Evolutionary conservation across 805 yeast genomes (phyloP), one percentile per base, ranked within the genome.

Genomic region (Metschnikowia shivogae): DNA sequence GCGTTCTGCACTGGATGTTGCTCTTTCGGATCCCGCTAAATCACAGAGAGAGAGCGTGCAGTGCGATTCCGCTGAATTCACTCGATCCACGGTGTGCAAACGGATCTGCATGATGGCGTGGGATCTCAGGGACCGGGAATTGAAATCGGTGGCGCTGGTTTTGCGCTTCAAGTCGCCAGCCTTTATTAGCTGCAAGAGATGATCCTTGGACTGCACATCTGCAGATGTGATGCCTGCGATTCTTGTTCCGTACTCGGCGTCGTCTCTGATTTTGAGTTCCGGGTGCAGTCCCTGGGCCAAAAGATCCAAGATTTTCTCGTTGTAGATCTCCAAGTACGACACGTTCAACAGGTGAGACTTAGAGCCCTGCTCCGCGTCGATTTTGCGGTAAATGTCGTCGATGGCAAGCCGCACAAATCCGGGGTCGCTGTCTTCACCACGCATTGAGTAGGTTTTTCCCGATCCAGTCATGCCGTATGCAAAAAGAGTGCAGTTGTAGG

Each of bases 381-480:
- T 71, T 42, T 73, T 73, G 11, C 70, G 64, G 57, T 82, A 89
- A 3, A 86, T 70, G 36, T 78, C 77, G 44, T 73, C 70, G 10
- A 83, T 82, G 5, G 92, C 82, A 32, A 81, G 67, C 33, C 84
- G 81, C 35, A 89, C 84, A 39, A 89, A 72, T 4, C 96, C 96
- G 0, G 83, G 81, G 49, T 81, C 83, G 5, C 54, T 49, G 2
- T 63, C 70, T 24, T 73, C 69, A 27, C 96, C 96, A 50, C 82
- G 83, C 95, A 89, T 89, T 2, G 95, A 79, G 59, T 78, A 82
- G 0, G 97, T 89, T 63, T 89, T 89, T 9, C 97, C 97, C 1
- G 95, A 84, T 0, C 96, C 96, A 0, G 97, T 89, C 89, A 86
- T 86, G 30, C 97, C 97, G 58, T 89, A 89, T 0, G 98, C 97